phyloP scores from a whole-genome alignment of 192 early-diverging fungal species.

The Linnemannia hyalina region DNA sequence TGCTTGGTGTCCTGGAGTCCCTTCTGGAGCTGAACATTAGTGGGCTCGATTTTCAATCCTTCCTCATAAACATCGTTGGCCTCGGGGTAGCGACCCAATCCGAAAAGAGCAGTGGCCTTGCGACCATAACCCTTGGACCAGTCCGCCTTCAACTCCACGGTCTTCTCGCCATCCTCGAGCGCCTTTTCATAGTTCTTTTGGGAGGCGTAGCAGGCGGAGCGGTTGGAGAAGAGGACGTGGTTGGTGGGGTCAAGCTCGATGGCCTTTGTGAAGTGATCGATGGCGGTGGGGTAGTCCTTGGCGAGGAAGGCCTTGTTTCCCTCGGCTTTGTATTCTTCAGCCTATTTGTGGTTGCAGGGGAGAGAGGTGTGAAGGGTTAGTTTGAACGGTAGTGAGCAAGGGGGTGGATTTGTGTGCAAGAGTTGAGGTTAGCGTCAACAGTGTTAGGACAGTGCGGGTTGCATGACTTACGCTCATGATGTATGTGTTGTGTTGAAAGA shows the following conservation, averaged over 20 bases:
- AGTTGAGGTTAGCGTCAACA: background rate
- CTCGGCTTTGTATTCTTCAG: conserved; percentile 58
- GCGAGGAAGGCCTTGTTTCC: conserved; percentile 91
- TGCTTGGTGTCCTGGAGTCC: conserved; percentile 81
- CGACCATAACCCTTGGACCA: conserved; percentile 94
- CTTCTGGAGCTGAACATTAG: conserved; percentile 81
- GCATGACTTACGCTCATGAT: conserved; percentile 41
- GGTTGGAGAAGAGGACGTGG: conserved; percentile 95
- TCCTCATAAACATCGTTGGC: conserved; percentile 83
- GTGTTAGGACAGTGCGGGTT: background rate
- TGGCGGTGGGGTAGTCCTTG: conserved; percentile 81
- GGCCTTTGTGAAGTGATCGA: conserved; percentile 85
- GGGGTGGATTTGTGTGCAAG: background rate
- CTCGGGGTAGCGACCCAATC: conserved; percentile 74
- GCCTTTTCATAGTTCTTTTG: conserved; percentile 84
- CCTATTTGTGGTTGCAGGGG: conserved; percentile 19
- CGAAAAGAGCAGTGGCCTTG: conserved; percentile 89
- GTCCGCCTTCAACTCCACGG: conserved; percentile 82
- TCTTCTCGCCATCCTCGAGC: conserved; percentile 87
- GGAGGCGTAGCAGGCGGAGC: conserved; percentile 87
- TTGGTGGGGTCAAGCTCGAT: conserved; percentile 89
- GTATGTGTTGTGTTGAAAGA: background rate
- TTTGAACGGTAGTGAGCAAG: background rate
- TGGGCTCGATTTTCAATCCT: conserved; percentile 85
- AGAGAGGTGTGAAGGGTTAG: background rate